Evolutionary conservation across 2,329 filamentous ascomycete genomes (phyloP), one percentile per base, ranked within the genome.

Genomic region (Scedosporium dehoogii): DNA sequence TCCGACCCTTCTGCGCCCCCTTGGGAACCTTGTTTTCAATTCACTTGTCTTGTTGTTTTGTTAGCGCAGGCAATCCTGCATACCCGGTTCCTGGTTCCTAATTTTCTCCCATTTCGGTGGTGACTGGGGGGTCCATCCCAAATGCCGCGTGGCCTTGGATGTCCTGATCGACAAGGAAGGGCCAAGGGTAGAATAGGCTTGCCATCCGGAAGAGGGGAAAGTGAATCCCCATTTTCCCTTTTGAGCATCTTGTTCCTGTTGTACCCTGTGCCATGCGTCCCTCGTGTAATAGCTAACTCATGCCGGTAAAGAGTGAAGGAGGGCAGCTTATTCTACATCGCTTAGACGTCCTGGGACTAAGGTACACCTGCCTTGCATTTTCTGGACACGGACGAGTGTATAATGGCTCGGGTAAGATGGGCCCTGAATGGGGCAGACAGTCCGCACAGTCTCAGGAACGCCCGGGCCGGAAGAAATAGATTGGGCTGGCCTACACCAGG

Each of bases 1-100:
- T 18, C 42, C n/a, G 9, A 46, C n/a, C 3, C 18, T 53, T 53
- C 3, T n/a, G 48, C 10, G 16, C 48, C 6, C 18, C 48, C 23
- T 10, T 7, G 14, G n/a, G 4, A 46, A 53, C 48, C 48, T 53
- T 46, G 42, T 18, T 18, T 46, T 46, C n/a, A n/a, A n/a, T n/a
- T n/a, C n/a, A n/a, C n/a, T 46, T 10, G 3, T 10, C 42, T 6
- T 3, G 14, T 4, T 18, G 27, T 27, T 18, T 33, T 12, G 18
- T 14, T 58, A 27, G 16, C 29, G 25, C 33, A 60, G 46, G 46
- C 25, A 41, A 25, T 18, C 46, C 46, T 61, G 59, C 59, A 55
- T 61, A 61, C 59, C 59, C 59, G 46, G 44, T 61, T 41, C 12
- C 58, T n/a, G 41, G 42, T 60, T 51, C 58, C 42, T 60, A 42